These are phyloP conservation scores for Naematelia aurantialba DNA, from an alignment of 768 basidiomycete genomes.

Conservation along the genomic window DNA sequence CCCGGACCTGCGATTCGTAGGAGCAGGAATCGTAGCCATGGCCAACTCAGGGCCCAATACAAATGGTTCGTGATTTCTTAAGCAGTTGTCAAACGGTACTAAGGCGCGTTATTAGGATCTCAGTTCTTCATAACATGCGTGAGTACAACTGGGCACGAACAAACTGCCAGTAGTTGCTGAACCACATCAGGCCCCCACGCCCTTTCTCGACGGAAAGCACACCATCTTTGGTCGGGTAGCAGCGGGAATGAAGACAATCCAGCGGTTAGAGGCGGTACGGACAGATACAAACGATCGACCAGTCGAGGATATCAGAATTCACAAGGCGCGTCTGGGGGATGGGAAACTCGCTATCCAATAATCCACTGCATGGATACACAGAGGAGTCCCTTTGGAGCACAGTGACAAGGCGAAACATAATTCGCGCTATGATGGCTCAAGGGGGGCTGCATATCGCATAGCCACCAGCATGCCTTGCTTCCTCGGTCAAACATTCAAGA, in stretches of 20 bases:
- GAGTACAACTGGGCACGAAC: constrained; percentile 9
- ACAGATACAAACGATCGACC: constrained; percentile 79
- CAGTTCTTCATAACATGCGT: constrained; percentile 51
- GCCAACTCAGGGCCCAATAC: constrained; percentile 54
- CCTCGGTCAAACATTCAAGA: constrained; percentile 8
- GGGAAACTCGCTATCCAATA: constrained; percentile 5
- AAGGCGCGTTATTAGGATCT: constrained; percentile 30
- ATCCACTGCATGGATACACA: background rate
- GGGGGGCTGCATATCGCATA: no score
- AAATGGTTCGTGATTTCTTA: constrained; percentile 50
- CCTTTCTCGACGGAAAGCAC: constrained; percentile 53
- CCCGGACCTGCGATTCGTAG: constrained; percentile 86
- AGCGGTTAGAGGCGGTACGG: constrained; percentile 82
- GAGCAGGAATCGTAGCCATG: constrained; percentile 77
- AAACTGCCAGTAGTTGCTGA: constrained; percentile 12
- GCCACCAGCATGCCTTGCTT: no score
- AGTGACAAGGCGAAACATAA: no score
- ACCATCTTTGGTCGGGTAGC: constrained; percentile 72
- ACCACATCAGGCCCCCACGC: constrained; percentile 43
- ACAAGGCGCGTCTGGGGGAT: constrained; percentile 61
- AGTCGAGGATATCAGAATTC: constrained; percentile 83
- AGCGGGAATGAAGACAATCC: constrained; percentile 85
- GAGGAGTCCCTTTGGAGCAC: no score
- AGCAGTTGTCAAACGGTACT: constrained; percentile 1
- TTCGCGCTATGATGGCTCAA: no score